These are phyloP conservation scores for Globisporangium sylvaticum DNA, from an alignment of 352 stramenopile genomes.

Conservation along the genomic window DNA sequence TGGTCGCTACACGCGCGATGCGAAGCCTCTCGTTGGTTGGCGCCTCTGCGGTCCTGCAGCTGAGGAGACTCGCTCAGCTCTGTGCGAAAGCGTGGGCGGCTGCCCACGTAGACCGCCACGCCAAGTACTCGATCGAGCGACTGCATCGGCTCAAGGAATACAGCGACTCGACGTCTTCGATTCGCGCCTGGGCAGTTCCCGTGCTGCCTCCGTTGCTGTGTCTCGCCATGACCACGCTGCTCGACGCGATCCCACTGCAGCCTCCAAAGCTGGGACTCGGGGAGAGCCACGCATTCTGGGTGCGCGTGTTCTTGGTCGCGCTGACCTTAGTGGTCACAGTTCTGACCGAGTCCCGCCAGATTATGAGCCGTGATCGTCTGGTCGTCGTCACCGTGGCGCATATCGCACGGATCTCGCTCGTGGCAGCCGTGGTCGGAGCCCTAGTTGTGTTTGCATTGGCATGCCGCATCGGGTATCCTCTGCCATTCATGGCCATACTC, in stretches of 20 bases:
- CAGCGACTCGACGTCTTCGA: not conserved
- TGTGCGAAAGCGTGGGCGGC: not conserved
- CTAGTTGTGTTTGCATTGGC: constrained; percentile 1
- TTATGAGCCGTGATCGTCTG: not conserved
- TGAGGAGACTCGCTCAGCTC: not conserved
- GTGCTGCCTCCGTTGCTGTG: not conserved
- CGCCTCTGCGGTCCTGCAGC: not conserved
- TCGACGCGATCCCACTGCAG: not conserved
- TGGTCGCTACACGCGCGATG: too few relatives aligned
- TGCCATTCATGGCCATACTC: constrained; percentile 27
- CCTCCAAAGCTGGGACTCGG: not conserved
- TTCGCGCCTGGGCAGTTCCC: not conserved
- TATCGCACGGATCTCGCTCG: not conserved
- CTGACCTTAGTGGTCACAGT: not conserved
- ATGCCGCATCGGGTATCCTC: constrained; percentile 22
- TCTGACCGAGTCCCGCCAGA: not conserved
- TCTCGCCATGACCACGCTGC: not conserved
- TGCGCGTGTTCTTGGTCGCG: not conserved
- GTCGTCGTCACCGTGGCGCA: constrained; percentile 5
- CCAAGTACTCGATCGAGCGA: not conserved
- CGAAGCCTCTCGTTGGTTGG: not conserved
- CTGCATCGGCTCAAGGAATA: not conserved
- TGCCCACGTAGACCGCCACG: not conserved
- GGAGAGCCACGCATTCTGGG: not conserved
- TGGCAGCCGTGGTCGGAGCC: not conserved